Base-by-base conservation (phyloP, 805 yeast genomes). In the Sugiyamaella mastotermitis region DNA sequence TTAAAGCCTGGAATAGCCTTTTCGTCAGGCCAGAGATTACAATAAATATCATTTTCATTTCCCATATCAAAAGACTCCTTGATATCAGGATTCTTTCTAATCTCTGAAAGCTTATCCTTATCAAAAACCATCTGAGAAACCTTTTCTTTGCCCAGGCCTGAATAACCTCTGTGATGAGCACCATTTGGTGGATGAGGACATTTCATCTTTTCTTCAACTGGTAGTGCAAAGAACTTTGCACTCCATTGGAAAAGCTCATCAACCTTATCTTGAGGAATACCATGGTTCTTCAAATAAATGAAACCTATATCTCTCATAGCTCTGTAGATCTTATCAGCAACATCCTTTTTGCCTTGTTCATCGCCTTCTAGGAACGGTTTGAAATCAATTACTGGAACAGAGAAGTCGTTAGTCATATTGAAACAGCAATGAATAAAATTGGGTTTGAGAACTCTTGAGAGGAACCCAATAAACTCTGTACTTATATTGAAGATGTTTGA, bases 371-470 rank as follows among this genome's bases (percentile, higher is more conserved):
- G 31, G 14, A 15, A 23, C 18, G 27, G 31, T 13, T 5, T 21
- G 27, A 25, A 34, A 16, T 25, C 37, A 34, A 34, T 23, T 19
- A 23, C 27, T 24, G 14, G 19, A 5, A 11, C 27, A 23, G 31
- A 34, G 27, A 25, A 23, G 9, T 20, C 17, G n/a, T 4, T 24
- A 5, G 18, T 20, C 31, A 34, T 15, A 64, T 59, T 30, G 60
- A 61, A 18, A 5, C 11, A 4, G 46, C 58, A 40, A 65, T 66
- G 35, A 58, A 56, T 33, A 47, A 35, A 1, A 16, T 41, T 8
- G 66, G n/a, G n/a, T n/a, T n/a, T n/a, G n/a, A n/a, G n/a, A 64
- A 1, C 43, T 69, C 53, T 69, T 35, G 72, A 66, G 1, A 47
- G 68, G n/a, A n/a, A n/a, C n/a, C n/a, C n/a, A n/a, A n/a, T n/a